Base-by-base conservation (phyloP, 2,329 filamentous ascomycete species). In the Aspergillus pseudonomiae region DNA sequence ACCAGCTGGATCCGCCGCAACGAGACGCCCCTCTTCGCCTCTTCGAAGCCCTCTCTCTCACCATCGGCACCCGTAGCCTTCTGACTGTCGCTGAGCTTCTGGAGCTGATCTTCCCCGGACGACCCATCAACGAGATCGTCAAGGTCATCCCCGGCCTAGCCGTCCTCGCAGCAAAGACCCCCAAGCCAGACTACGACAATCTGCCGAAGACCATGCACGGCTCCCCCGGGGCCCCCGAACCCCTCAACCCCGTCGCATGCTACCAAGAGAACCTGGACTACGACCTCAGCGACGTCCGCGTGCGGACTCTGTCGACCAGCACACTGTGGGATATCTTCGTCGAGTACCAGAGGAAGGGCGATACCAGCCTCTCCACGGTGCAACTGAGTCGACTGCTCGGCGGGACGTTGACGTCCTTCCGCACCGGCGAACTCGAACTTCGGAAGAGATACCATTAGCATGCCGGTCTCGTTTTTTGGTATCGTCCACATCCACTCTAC, bases 321-420 rank as follows among this genome's bases (percentile, higher is more conserved):
- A 73, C 75, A 4, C 34, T 80, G 19, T 74, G 77, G 73, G 77
- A 78, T 39, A 67, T 81, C 30, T 67, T 73, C 7, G 21, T 77
- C 14, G 76, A 78, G 59, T 82, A 79, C 62, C 68, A 78, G 28
- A 68, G 78, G 30, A 68, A 71, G 9, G 70, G 71, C 59, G 68
- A 74, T 5, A 60, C 66, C 14, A 71, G 71, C 53, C 63, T 71
- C 6, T 66, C 70, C 7, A 54, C 62, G 7, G 39, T 70, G 21
- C 64, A 71, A 24, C 65, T 78, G 54, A 73, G 54, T 39, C 71
- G 75, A 16, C 12, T 68, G 16, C 63, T 78, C 4, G 76, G 76
- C 10, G 75, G 72, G 0, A 67, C 73, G 6, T 26, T 76, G 64
- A 78, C 75, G 1, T 64, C 62, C n/a, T 74, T 65, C 41, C 67